Evolutionary conservation across 306 rosid species (phyloP).

Genomic region (Bauhinia variegata): DNA sequence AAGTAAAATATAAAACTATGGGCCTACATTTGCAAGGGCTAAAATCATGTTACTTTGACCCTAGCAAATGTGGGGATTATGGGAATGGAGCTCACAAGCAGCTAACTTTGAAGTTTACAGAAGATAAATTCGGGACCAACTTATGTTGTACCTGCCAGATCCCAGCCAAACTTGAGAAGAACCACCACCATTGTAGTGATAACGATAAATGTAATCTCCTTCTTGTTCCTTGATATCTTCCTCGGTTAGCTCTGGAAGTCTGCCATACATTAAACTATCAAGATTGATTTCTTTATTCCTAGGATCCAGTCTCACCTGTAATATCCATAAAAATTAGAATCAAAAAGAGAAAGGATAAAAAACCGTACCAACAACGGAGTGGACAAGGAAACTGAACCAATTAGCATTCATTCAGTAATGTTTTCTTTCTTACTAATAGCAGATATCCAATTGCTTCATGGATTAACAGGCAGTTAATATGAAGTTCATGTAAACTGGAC

Average conservation of each 20-base stretch:
- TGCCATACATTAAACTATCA: constrained; percentile 71
- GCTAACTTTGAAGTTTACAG: constrained; percentile 36
- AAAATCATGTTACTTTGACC: too few species aligned
- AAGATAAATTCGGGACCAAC: constrained; percentile 16
- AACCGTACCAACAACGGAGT: constrained; percentile 7
- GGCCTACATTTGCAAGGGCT: too few species aligned
- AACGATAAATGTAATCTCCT: constrained; percentile 85
- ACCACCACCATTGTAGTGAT: constrained; percentile 95
- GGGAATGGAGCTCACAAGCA: too few species aligned
- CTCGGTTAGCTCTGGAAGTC: constrained; percentile 64
- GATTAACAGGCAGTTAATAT: constrained; percentile 17
- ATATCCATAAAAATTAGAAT: constrained; percentile 35
- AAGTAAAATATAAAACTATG: constrained; percentile 41
- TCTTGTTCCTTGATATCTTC: constrained; percentile 88
- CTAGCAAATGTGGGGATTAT: too few species aligned
- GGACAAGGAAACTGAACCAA: constrained; percentile 25
- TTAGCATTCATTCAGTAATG: constrained; percentile 7
- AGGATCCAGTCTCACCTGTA: constrained; percentile 88
- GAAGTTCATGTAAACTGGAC: constrained; percentile 26
- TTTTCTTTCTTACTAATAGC: constrained; percentile 18
- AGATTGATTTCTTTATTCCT: constrained; percentile 77
- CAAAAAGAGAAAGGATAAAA: neutral
- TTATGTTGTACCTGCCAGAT: constrained; percentile 75
- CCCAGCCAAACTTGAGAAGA: constrained; percentile 96
- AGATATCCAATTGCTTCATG: constrained; percentile 7